Evolutionary conservation across 768 basidiomycete genomes (phyloP).

Genomic region (Boletus rubropictus): DNA sequence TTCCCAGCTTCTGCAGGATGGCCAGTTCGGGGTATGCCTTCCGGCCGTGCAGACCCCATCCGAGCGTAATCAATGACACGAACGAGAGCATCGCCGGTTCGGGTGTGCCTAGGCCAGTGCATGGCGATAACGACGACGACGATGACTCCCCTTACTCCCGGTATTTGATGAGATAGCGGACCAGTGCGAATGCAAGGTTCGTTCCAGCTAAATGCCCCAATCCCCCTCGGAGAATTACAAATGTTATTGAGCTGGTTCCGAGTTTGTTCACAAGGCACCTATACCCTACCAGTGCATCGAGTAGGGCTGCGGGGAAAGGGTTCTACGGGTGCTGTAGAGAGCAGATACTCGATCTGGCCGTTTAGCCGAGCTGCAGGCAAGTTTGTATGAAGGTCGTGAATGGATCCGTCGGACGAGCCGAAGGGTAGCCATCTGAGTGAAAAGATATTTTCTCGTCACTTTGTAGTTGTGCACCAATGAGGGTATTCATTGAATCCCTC

Average conservation of each 20-base stretch:
- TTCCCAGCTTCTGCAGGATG: constrained; percentile 34
- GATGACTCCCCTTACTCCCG: constrained; percentile 14
- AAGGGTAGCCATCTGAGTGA: constrained; percentile 25
- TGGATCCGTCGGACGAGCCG: constrained; percentile 26
- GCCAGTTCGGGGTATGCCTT: constrained; percentile 33
- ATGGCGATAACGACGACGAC: constrained; percentile 17
- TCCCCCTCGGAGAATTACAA: constrained; percentile 59
- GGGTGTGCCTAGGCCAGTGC: constrained; percentile 11
- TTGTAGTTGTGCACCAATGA: constrained; percentile 14
- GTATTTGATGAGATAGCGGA: constrained; percentile 51
- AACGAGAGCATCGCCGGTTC: constrained; percentile 10
- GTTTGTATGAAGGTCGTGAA: constrained; percentile 40
- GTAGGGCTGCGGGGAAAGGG: constrained; percentile 64
- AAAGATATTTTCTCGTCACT: constrained; percentile 32
- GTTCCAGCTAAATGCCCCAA: constrained; percentile 71
- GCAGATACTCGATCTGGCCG: constrained; percentile 61
- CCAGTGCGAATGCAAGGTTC: constrained; percentile 56
- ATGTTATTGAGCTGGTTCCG: constrained; percentile 55
- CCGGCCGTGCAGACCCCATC: constrained; percentile 20
- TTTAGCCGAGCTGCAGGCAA: constrained; percentile 36
- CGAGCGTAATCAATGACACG: constrained; percentile 23
- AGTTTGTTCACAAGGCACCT: constrained; percentile 52
- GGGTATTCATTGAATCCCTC: constrained; percentile 5
- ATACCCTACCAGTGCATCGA: constrained; percentile 64
- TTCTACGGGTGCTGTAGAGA: constrained; percentile 42